phyloP scores from a whole-genome alignment of 2,329 filamentous ascomycete species.

The Dothideomycetidae sp. region DNA sequence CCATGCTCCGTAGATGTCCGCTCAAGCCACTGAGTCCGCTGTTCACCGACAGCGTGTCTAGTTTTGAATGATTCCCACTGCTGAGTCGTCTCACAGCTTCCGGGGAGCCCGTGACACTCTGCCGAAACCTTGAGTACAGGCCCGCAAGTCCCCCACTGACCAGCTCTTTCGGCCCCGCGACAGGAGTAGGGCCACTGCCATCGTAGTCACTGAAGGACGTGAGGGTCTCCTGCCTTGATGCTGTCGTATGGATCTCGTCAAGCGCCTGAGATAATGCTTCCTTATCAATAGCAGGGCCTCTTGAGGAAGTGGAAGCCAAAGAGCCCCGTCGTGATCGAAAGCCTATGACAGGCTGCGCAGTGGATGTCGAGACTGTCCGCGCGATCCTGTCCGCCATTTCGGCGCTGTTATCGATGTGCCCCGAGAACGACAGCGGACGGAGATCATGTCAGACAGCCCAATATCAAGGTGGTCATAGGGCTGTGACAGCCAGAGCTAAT shows the following conservation, averaged over 20 bases:
- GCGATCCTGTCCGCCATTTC: conserved; percentile 17
- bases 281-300: conserved; percentile 40
- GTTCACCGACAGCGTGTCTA: conserved; percentile 18
- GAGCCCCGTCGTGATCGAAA: conserved; percentile 24
- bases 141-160: conserved; percentile 49
- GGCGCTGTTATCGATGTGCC: conserved; percentile 16
- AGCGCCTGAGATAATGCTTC: conserved; percentile 64
- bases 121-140: conserved; percentile 67
- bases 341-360: conserved; percentile 19
- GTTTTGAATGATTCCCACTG: conserved; percentile 14
- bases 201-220: conserved; percentile 95
- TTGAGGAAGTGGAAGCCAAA: conserved; percentile 25
- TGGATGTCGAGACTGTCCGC: conserved; percentile 16
- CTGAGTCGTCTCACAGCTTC: conserved; percentile 62
- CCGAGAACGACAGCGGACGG: no score
- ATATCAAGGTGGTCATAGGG: no score
- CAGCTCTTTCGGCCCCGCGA: conserved; percentile 22
- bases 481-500: no score
- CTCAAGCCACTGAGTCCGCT: conserved; percentile 11
- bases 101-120: conserved; percentile 18
- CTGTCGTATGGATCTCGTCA: conserved; percentile 75
- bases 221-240: conserved; percentile 69
- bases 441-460: no score
- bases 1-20: conserved; percentile 1
- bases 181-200: conserved; percentile 30